A percentile compares a stretch with the other conserved stretches of the same genome.
Evolutionary conservation across 805 yeast genomes (phyloP).

Genomic region (Ogataea degrootiae): DNA sequence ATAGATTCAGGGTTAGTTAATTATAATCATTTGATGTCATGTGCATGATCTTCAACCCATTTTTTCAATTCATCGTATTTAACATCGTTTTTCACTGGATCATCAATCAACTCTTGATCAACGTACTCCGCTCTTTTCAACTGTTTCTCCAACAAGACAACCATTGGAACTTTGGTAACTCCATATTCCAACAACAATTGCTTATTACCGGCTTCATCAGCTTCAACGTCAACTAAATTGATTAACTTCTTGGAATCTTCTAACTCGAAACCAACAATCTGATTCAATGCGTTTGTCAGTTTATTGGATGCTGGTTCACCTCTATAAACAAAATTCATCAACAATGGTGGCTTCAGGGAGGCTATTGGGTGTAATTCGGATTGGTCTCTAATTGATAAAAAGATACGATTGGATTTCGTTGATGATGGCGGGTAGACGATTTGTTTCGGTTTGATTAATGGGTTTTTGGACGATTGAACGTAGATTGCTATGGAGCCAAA

Average conservation of each 20-base stretch:
- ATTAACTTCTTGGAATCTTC: conserved; percentile 34
- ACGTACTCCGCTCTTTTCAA: conserved; percentile 43
- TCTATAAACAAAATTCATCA: conserved; percentile 65
- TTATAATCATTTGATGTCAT: conserved; percentile 15
- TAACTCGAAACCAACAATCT: conserved; percentile 44
- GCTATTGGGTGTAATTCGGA: conserved; percentile 55
- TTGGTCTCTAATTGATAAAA: conserved; percentile 49
- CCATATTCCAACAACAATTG: conserved; percentile 55
- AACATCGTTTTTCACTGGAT: conserved; percentile 30
- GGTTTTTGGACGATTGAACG: conserved; percentile 22
- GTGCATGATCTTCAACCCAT: conserved; percentile 41
- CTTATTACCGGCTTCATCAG: conserved; percentile 60
- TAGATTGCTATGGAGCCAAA: conserved; percentile 23
- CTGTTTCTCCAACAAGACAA: conserved; percentile 65
- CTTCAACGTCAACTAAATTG: conserved; percentile 66
- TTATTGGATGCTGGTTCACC: conserved; percentile 61
- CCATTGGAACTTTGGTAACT: conserved; percentile 51
- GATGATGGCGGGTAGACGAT: conserved; percentile 35
- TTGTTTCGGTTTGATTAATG: conserved; percentile 26
- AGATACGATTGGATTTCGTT: conserved; percentile 35
- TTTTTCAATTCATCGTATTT: conserved; percentile 39
- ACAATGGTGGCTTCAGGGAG: conserved; percentile 52
- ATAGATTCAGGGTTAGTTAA: no score
- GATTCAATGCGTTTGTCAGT: conserved; percentile 57
- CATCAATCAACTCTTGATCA: conserved; percentile 24